These are phyloP conservation scores for Codiaeum variegatum DNA, from an alignment of 441 rosid species.

Conservation along the genomic window DNA sequence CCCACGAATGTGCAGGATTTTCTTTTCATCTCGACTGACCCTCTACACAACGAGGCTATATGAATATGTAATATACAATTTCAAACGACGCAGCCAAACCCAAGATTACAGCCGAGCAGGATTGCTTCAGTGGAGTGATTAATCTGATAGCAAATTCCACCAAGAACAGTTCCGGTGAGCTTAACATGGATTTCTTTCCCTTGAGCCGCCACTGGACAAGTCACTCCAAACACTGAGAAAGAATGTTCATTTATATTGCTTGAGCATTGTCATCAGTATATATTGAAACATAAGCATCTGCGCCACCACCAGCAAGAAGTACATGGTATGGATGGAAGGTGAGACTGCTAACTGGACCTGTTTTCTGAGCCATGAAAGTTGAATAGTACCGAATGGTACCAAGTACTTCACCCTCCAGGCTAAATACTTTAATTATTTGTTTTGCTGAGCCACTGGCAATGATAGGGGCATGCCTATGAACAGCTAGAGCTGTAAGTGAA, in stretches of 20 bases:
- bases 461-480: conserved; percentile 91
- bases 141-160: conserved; percentile 13
- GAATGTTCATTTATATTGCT: conserved; percentile 34
- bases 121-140: conserved; percentile 12
- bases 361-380: conserved; percentile 91
- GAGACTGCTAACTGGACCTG: conserved; percentile 91
- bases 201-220: conserved; percentile 12
- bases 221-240: conserved; percentile 7
- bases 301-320: conserved; percentile 85
- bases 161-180: background rate
- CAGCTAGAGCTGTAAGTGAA: conserved; percentile 87
- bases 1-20: conserved; percentile 23
- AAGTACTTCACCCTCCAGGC: conserved; percentile 66
- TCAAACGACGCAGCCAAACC: conserved; percentile 17
- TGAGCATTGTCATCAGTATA: conserved; percentile 58
- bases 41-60: conserved; percentile 51
- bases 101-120: conserved; percentile 17
- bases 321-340: conserved; percentile 91
- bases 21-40: conserved; percentile 24
- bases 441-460: conserved; percentile 89
- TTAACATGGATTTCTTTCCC: conserved; percentile 3
- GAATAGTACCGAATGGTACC: conserved; percentile 72
- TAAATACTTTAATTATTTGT: conserved; percentile 80
- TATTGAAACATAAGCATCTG: conserved; percentile 73
- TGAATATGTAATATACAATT: conserved; percentile 45